phyloP scores from a whole-genome alignment of 2,329 filamentous ascomycete genomes.

The Colletotrichum sp. region DNA sequence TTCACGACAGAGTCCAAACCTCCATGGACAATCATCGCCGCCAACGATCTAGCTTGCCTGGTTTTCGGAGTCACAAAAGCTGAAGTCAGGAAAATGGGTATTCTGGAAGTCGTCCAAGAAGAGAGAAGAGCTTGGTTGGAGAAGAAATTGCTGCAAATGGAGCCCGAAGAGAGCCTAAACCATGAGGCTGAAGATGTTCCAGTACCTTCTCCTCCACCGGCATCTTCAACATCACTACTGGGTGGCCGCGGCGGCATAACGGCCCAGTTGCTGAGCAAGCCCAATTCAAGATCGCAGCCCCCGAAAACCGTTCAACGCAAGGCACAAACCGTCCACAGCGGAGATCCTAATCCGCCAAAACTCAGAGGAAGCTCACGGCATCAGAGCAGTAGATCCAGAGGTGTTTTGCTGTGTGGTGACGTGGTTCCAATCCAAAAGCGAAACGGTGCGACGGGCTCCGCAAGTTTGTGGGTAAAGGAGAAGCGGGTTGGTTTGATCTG shows the following conservation, averaged over 20 bases:
- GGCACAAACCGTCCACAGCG: constrained; percentile 68
- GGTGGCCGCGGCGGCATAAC: constrained; percentile 80
- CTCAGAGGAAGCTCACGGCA: constrained; percentile 64
- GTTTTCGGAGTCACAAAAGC: constrained; percentile 99
- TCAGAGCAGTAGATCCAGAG: constrained; percentile 77
- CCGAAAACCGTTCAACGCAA: constrained; percentile 62
- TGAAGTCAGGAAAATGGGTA: constrained; percentile 93
- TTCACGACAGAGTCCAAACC: constrained; percentile 92
- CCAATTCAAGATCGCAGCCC: constrained; percentile 62
- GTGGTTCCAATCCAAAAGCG: constrained; percentile 98
- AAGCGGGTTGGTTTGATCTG: constrained; percentile 93
- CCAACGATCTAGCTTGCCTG: constrained; percentile 94
- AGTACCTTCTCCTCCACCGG: constrained; percentile 39
- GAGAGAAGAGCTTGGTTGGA: constrained; percentile 90
- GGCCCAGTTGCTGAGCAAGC: constrained; percentile 85
- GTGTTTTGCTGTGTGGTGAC: constrained; percentile 92
- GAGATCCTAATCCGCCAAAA: constrained; percentile 60
- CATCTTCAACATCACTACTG: constrained; percentile 58
- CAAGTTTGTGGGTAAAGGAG: constrained; percentile 98
- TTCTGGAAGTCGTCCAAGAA: constrained; percentile 91
- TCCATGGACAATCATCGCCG: constrained; percentile 95
- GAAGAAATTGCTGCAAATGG: constrained; percentile 75
- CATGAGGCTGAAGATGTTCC: constrained; percentile 34
- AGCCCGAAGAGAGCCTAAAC: constrained; percentile 43
- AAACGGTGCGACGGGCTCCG: constrained; percentile 89